Base-by-base conservation (phyloP, 2,329 filamentous ascomycete species). In the Verticillium tricorpus region DNA sequence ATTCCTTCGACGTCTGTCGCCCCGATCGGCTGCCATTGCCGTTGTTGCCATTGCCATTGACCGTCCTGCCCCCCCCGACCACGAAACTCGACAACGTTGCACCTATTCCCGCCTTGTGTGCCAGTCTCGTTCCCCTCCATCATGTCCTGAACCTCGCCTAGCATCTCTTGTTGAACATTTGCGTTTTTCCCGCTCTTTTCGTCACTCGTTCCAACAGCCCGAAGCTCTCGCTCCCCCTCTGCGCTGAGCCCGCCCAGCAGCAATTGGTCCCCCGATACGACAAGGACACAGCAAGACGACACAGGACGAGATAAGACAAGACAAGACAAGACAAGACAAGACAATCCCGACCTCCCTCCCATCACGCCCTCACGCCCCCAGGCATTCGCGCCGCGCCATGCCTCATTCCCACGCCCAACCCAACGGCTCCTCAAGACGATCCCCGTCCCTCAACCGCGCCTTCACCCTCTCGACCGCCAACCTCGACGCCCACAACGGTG, bases 381-480 rank as follows among this genome's bases (percentile, higher is more conserved):
- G 37, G 8, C 54, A 56, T 17, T n/a, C 12, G 22, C 28, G 54
- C 62, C 58, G 59, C 58, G 60, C 63, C 63, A 79, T 79, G 76
- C 76, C 76, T 70, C 77, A 78, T 65, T 77, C 77, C 31, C 78
- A 74, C 25, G 65, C 45, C 45, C 45, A 50, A 65, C 15, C 63
- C 67, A 50, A 50, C 31, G 64, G 62, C 58, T 70, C 72, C 61
- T 67, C 71, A 54, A 68, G 69, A 65, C 73, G 76, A 65, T 68
- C 71, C 39, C 68, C 73, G 17, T 77, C 76, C 22, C 70, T 70
- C 58, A 70, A 66, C 61, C 73, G 71, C 58, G 62, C 70, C 56
- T 68, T 74, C 61, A 45, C 67, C 66, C 59, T 61, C 63, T 37
- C 68, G 65, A 63, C 69, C 66, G 59, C 60, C 56, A 64, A 67